These are phyloP conservation scores for Ambrosiella cleistominuta DNA, from an alignment of 2,329 filamentous ascomycete genomes.

Conservation along the genomic window DNA sequence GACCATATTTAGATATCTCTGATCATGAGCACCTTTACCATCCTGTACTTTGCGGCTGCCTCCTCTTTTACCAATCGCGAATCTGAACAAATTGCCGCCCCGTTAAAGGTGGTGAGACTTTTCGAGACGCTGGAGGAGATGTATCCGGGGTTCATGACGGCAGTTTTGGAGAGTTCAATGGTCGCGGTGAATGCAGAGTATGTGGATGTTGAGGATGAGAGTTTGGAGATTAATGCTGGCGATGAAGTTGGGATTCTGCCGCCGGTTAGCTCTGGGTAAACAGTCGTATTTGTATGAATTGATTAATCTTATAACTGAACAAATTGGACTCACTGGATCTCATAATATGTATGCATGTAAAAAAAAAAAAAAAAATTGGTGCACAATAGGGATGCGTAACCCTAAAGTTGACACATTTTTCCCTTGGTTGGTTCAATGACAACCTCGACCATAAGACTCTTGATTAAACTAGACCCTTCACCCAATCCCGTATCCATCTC, in stretches of 20 bases:
- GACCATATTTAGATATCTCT: background rate
- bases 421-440: no score
- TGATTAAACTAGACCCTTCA: no score
- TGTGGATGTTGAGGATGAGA: conserved; percentile 44
- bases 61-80: conserved; percentile 53
- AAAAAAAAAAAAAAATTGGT: no score
- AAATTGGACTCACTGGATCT: no score
- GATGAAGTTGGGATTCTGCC: conserved; percentile 82
- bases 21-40: conserved; percentile 33
- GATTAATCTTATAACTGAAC: no score
- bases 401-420: no score
- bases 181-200: conserved; percentile 71
- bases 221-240: conserved; percentile 43
- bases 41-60: conserved; percentile 70
- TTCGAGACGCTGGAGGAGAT: conserved; percentile 50
- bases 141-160: conserved; percentile 51
- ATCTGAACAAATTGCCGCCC: conserved; percentile 47
- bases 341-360: no score
- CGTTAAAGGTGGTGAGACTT: conserved; percentile 42
- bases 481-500: no score
- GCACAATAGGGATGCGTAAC: no score
- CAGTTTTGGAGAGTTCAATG: conserved; percentile 53
- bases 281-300: background rate
- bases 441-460: no score
- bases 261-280: conserved; percentile 67